phyloP scores from a whole-genome alignment of 1,139 yeast genomes.

The Taphrina deformans region DNA sequence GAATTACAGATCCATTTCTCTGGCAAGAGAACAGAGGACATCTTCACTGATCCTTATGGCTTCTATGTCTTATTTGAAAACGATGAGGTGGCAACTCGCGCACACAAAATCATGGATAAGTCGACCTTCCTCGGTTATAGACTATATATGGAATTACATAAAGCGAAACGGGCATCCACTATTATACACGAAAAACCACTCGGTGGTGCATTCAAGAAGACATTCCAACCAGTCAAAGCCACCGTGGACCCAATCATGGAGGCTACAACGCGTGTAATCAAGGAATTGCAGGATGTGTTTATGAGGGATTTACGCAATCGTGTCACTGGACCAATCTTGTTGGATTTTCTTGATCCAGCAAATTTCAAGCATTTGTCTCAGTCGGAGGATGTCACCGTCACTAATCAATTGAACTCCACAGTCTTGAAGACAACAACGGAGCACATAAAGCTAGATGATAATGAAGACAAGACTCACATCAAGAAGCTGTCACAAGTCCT shows the following conservation, averaged over 20 bases:
- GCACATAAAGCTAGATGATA: background rate
- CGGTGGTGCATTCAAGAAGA: constrained; percentile 29
- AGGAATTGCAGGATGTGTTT: constrained; percentile 64
- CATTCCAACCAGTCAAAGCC: constrained; percentile 45
- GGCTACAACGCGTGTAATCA: constrained; percentile 59
- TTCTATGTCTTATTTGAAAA: constrained; percentile 70
- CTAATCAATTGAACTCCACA: background rate
- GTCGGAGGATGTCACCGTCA: background rate
- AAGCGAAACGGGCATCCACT: constrained; percentile 38
- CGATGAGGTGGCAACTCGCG: constrained; percentile 62
- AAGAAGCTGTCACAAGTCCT: constrained; percentile 14
- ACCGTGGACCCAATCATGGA: constrained; percentile 52
- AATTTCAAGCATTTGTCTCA: constrained; percentile 51
- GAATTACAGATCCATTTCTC: constrained; percentile 58
- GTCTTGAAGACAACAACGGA: background rate
- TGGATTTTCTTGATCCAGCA: constrained; percentile 62
- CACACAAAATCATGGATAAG: constrained; percentile 70
- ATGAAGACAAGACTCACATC: background rate
- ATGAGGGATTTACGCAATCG: constrained; percentile 74
- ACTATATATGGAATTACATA: constrained; percentile 59
- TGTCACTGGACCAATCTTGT: constrained; percentile 67
- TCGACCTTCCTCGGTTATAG: constrained; percentile 53
- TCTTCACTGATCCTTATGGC: constrained; percentile 48
- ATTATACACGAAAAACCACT: constrained; percentile 14
- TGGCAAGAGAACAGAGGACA: constrained; percentile 53